A percentile compares a stretch with the other conserved stretches of the same genome.
Evolutionary conservation across 2,329 filamentous ascomycete genomes (phyloP).

Genomic region (Furcasterigmium furcatum): DNA sequence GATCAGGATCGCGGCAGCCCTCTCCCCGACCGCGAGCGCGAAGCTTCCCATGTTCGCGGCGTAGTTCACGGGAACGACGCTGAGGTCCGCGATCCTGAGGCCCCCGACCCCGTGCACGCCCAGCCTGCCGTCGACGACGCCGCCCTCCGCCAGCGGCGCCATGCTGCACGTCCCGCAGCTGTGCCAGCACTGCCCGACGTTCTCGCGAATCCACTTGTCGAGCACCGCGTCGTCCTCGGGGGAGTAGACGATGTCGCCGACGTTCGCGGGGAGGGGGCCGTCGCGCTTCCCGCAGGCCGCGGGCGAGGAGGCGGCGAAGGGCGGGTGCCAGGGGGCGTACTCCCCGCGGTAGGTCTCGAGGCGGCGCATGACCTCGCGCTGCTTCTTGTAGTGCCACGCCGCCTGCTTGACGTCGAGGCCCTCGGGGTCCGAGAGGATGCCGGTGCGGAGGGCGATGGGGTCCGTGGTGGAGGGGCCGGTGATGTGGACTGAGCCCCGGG

Average conservation of each 20-base stretch:
- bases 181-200: constrained; percentile 38
- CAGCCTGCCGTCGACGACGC: constrained; percentile 37
- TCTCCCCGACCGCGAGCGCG: constrained; percentile 41
- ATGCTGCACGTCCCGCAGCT: constrained; percentile 39
- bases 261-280: constrained; percentile 16
- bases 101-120: constrained; percentile 35
- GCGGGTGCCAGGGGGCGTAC: constrained; percentile 33
- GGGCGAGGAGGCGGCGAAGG: constrained; percentile 35
- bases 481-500: constrained; percentile 60
- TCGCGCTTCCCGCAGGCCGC: constrained; percentile 26
- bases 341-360: constrained; percentile 48
- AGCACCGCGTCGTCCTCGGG: constrained; percentile 45
- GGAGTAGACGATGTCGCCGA: constrained; percentile 41
- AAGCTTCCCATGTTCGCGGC: constrained; percentile 40
- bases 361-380: constrained; percentile 56
- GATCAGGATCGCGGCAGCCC: constrained; percentile 28
- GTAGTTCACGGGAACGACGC: constrained; percentile 33
- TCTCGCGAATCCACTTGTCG: constrained; percentile 34
- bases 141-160: constrained; percentile 29
- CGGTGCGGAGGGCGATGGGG: constrained; percentile 52
- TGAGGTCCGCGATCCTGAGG: constrained; percentile 32
- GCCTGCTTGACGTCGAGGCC: constrained; percentile 54
- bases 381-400: constrained; percentile 62
- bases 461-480: constrained; percentile 36
- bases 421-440: constrained; percentile 49